Evolutionary conservation across 768 basidiomycete genomes (phyloP).

Genomic region (Collybia mongolica): DNA sequence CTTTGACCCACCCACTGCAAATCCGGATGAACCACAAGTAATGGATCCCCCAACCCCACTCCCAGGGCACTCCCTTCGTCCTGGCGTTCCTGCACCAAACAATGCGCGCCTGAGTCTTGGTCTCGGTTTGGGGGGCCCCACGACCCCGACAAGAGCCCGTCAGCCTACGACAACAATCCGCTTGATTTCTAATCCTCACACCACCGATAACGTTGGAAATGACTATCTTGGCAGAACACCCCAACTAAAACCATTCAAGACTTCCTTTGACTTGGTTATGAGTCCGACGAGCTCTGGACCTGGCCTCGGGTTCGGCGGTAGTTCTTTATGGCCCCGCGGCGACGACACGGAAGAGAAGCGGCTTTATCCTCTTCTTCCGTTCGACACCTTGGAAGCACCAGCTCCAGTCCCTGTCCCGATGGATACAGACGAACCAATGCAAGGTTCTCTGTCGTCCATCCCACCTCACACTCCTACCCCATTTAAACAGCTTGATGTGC

Average conservation of each 20-base stretch:
- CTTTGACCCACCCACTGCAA: constrained; percentile 29
- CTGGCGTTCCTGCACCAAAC: constrained; percentile 59
- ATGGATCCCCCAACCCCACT: constrained; percentile 44
- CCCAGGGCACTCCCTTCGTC: constrained; percentile 57
- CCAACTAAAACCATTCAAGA: constrained; percentile 61
- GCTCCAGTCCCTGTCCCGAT: constrained; percentile 7
- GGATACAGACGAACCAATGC: constrained; percentile 29
- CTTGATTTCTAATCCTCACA: constrained; percentile 40
- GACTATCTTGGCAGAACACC: constrained; percentile 45
- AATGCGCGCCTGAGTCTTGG: constrained; percentile 64
- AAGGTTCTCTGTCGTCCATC: constrained; percentile 24
- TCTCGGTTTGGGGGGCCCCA: constrained; percentile 32
- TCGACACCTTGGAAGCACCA: constrained; percentile 21
- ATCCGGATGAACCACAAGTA: not conserved
- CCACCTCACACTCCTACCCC: constrained; percentile 13
- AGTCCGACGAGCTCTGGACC: constrained; percentile 38
- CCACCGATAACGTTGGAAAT: constrained; percentile 17
- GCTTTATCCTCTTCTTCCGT: constrained; percentile 39
- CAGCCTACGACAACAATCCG: constrained; percentile 53
- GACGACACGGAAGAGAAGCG: constrained; percentile 17
- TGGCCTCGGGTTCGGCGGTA: constrained; percentile 13
- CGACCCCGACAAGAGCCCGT: constrained; percentile 36
- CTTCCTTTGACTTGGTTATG: constrained; percentile 66
- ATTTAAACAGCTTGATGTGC: constrained; percentile 17
- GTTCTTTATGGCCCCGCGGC: constrained; percentile 30